Conservation (phyloP, 306 rosid species). For the Cucumis melo region DNA sequence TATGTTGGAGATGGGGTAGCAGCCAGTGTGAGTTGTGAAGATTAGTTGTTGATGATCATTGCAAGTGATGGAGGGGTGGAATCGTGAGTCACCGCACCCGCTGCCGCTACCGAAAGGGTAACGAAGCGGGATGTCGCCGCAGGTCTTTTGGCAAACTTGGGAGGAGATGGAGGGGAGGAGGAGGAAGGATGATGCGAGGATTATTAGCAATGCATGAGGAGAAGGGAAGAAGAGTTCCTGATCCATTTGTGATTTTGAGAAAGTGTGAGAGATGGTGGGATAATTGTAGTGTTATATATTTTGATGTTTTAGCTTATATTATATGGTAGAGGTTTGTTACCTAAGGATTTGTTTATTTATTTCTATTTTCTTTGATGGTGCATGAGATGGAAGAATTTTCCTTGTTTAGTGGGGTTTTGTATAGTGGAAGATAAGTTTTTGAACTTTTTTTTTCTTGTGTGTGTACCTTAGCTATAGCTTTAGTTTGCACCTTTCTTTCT, state of each 20-base stretch:
- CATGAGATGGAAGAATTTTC: not conserved
- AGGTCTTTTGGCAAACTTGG: constrained; percentile 57
- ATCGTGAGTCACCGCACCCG: constrained; percentile 61
- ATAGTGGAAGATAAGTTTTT: not conserved
- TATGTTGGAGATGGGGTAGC: constrained; percentile 47
- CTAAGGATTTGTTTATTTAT: not conserved
- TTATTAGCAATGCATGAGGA: constrained; percentile 1
- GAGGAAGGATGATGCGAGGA: constrained; percentile 16
- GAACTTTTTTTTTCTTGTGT: not conserved
- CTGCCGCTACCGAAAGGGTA: constrained; percentile 65
- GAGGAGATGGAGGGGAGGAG: constrained; percentile 17
- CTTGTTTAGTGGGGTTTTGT: not conserved
- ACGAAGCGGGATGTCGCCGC: constrained; percentile 38
- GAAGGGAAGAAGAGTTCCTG: constrained; percentile 11
- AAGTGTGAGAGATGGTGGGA: not conserved
- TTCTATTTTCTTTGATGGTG: no score
- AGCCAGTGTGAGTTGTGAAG: constrained; percentile 65
- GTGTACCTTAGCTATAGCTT: not conserved
- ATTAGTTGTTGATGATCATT: constrained; percentile 31
- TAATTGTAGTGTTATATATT: not conserved
- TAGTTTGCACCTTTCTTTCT: not conserved
- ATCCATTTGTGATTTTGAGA: constrained; percentile 5
- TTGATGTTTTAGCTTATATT: not conserved
- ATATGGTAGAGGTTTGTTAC: not conserved
- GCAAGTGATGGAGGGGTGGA: constrained; percentile 48